Percentiles rank a stretch among this genome's conserved stretches.
phyloP scores from a whole-genome alignment of 2,329 filamentous ascomycete genomes.

The Celoporthe dispersa region DNA sequence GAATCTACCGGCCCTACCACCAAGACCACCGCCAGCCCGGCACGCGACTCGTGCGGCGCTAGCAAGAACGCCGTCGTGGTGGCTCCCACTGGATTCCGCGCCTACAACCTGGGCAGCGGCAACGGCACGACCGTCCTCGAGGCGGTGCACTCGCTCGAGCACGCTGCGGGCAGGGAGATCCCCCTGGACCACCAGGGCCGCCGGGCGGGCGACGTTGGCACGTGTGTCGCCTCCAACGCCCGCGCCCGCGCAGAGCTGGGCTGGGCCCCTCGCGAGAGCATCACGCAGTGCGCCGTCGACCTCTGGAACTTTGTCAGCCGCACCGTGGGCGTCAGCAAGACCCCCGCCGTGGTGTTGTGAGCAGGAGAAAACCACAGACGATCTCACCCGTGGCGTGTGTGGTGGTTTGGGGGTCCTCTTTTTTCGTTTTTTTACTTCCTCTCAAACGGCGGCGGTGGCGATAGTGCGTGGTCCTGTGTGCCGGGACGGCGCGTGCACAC shows the following conservation, averaged over 20 bases:
- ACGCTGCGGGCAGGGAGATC: constrained; percentile 42
- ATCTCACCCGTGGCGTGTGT: too few species aligned
- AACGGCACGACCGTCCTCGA: constrained; percentile 50
- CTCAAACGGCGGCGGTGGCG: background rate
- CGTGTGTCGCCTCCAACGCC: constrained; percentile 47
- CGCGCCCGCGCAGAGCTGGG: constrained; percentile 47
- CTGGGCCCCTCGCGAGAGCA: constrained; percentile 44
- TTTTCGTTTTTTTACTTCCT: background rate
- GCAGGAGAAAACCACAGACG: too few species aligned
- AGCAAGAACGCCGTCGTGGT: background rate
- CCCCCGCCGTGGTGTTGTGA: background rate
- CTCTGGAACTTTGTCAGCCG: constrained; percentile 41
- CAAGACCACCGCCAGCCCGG: background rate
- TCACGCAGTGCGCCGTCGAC: constrained; percentile 40
- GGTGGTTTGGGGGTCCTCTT: background rate
- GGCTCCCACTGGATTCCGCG: constrained; percentile 44
- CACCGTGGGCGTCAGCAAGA: constrained; percentile 14
- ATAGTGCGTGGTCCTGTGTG: background rate
- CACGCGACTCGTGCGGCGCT: background rate
- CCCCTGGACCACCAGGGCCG: constrained; percentile 43
- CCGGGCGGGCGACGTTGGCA: constrained; percentile 49
- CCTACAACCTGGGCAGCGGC: constrained; percentile 53
- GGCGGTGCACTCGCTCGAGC: constrained; percentile 46
- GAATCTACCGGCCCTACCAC: background rate
- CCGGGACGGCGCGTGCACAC: constrained; percentile 8